Conservation (phyloP, 257 asterid genomes). For the Pogostemon cablin region DNA sequence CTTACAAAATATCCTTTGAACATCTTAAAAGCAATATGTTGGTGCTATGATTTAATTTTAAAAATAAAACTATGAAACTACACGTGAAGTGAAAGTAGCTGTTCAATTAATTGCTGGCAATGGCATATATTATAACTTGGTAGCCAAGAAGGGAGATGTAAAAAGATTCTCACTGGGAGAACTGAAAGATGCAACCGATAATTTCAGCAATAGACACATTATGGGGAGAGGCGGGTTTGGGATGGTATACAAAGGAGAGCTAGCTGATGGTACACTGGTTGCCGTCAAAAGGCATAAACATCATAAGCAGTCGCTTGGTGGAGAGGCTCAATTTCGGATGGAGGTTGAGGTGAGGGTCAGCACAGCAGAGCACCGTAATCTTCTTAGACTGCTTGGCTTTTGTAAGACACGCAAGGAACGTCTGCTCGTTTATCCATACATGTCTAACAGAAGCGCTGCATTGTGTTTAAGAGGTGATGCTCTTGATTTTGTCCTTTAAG, state of each 20-base stretch:
- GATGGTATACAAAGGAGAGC: neutral
- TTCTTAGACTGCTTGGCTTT: neutral
- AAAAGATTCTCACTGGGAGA: neutral
- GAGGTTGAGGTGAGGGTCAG: neutral
- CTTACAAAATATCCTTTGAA: too few species aligned
- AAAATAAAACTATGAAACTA: too few species aligned
- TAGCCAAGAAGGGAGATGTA: neutral
- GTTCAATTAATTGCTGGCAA: too few species aligned
- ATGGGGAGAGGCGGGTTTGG: neutral
- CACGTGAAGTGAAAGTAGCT: too few species aligned
- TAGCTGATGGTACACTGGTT: neutral
- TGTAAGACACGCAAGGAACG: slow-evolving; percentile 26
- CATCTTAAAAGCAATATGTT: too few species aligned
- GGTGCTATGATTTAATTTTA: too few species aligned
- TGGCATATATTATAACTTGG: too few species aligned
- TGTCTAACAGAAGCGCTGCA: slow-evolving; percentile 34
- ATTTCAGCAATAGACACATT: neutral
- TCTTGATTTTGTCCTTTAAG: too few species aligned
- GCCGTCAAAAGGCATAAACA: neutral
- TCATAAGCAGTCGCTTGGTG: neutral
- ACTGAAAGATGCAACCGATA: neutral
- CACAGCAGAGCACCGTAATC: neutral
- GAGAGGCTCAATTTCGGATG: neutral
- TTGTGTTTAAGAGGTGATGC: slow-evolving; percentile 28
- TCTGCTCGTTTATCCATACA: slow-evolving; percentile 33